A percentile compares a stretch with the other conserved stretches of the same genome.
Conservation (phyloP, 495 filamentous ascomycete species). For the Neurospora tetraspora region DNA sequence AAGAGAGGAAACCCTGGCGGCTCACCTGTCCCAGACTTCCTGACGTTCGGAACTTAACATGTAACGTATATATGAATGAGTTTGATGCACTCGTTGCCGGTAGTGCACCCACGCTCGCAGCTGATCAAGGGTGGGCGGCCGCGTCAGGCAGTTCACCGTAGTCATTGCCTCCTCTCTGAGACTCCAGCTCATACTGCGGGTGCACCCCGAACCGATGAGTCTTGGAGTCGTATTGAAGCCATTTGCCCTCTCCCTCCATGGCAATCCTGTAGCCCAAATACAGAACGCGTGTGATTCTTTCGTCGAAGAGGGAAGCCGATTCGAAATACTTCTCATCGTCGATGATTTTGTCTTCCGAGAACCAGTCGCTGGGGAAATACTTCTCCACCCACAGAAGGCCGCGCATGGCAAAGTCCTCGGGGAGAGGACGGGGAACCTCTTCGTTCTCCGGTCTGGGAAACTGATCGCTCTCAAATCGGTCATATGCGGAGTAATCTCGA, state of each 20-base stretch:
- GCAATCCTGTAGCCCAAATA: constrained; percentile 59
- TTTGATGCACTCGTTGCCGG: neutral
- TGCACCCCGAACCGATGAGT: constrained; percentile 24
- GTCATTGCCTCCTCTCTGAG: constrained; percentile 8
- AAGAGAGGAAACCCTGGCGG: neutral
- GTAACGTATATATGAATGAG: neutral
- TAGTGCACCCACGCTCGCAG: neutral
- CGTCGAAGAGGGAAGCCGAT: constrained; percentile 49
- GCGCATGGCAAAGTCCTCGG: constrained; percentile 75
- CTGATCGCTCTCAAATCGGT: constrained; percentile 36
- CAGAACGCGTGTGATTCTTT: constrained; percentile 61
- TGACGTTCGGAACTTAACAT: neutral
- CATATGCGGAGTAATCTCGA: constrained; percentile 28
- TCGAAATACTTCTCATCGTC: constrained; percentile 73
- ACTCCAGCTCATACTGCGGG: constrained; percentile 15
- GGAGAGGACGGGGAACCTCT: constrained; percentile 47
- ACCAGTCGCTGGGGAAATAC: constrained; percentile 64
- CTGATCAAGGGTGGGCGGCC: neutral
- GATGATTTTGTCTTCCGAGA: constrained; percentile 55
- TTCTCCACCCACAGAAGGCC: constrained; percentile 62
- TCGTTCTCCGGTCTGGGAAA: constrained; percentile 48
- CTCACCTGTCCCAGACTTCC: neutral
- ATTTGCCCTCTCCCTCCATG: constrained; percentile 14
- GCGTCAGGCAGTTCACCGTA: constrained; percentile 21
- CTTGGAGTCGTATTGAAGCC: constrained; percentile 25